Evolutionary conservation across 2,329 filamentous ascomycete genomes (phyloP).

Genomic region (Zalaria sp.): DNA sequence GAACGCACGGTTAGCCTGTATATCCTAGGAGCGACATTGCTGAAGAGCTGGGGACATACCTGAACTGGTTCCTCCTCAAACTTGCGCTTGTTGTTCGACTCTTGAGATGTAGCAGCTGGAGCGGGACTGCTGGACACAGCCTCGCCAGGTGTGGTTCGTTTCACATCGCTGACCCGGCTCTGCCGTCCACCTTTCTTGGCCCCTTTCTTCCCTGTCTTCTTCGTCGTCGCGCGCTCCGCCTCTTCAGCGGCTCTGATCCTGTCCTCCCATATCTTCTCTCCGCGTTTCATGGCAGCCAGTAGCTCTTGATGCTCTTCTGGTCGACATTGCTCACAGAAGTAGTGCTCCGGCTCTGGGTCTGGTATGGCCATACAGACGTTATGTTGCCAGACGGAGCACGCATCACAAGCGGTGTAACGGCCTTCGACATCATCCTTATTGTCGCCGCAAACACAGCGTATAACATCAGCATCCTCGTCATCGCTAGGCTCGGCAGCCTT

Average conservation of each 20-base stretch:
- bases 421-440: constrained; percentile 75
- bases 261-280: constrained; percentile 79
- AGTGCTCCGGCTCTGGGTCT: constrained; percentile 64
- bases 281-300: constrained; percentile 60
- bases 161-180: constrained; percentile 16
- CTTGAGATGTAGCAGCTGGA: constrained; percentile 3
- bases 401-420: constrained; percentile 93
- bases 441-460: constrained; percentile 86
- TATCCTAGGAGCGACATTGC: no score
- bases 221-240: constrained; percentile 39
- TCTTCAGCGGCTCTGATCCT: constrained; percentile 43
- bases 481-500: constrained; percentile 30
- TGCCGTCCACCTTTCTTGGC: constrained; percentile 14
- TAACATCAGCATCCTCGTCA: constrained; percentile 55
- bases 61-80: constrained; percentile 10
- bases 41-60: background rate
- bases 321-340: constrained; percentile 83
- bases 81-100: constrained; percentile 17
- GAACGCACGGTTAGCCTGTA: no score
- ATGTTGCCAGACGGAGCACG: constrained; percentile 90
- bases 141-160: constrained; percentile 4
- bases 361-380: constrained; percentile 88
- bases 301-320: constrained; percentile 74
- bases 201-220: constrained; percentile 47
- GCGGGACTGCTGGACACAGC: constrained; percentile 2